Percentiles rank a stretch among this genome's conserved stretches.
Evolutionary conservation across 1,284 basidiomycete genomes (phyloP).

Genomic region (Vanrija sp.): DNA sequence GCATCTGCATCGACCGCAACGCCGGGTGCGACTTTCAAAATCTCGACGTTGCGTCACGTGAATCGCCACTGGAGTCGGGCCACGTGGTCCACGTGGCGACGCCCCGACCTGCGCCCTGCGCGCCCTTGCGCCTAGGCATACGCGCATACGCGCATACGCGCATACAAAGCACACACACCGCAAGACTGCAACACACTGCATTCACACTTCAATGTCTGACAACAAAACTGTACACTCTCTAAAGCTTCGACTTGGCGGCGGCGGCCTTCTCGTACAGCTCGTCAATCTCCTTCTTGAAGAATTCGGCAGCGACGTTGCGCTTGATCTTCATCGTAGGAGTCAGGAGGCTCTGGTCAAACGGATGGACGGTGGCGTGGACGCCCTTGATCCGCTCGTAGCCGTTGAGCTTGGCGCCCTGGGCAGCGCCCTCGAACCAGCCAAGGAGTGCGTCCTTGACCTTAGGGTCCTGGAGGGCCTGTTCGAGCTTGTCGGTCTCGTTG

Average conservation of each 20-base stretch:
- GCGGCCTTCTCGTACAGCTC: constrained; percentile 33
- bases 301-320: constrained; percentile 39
- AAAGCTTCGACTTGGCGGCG: constrained; percentile 6
- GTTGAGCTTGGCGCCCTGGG: constrained; percentile 63
- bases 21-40: not conserved
- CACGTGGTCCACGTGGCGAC: not conserved
- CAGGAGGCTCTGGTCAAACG: constrained; percentile 60
- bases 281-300: constrained; percentile 42
- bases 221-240: too few relatives aligned
- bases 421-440: constrained; percentile 27
- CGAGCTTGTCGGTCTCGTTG: constrained; percentile 57
- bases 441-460: constrained; percentile 64
- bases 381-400: constrained; percentile 81
- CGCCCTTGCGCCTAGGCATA: too few relatives aligned
- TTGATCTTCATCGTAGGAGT: constrained; percentile 39
- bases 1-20: not conserved
- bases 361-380: constrained; percentile 65
- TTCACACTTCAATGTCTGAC: too few relatives aligned
- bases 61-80: not conserved
- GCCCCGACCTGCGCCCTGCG: too few relatives aligned
- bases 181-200: not conserved
- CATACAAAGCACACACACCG: too few relatives aligned
- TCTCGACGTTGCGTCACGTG: not conserved
- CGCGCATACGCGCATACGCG: too few relatives aligned
- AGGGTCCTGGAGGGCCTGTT: constrained; percentile 60